Evolutionary conservation across 2,329 filamentous ascomycete genomes (phyloP).

Genomic region (Fusarium zealandicum): DNA sequence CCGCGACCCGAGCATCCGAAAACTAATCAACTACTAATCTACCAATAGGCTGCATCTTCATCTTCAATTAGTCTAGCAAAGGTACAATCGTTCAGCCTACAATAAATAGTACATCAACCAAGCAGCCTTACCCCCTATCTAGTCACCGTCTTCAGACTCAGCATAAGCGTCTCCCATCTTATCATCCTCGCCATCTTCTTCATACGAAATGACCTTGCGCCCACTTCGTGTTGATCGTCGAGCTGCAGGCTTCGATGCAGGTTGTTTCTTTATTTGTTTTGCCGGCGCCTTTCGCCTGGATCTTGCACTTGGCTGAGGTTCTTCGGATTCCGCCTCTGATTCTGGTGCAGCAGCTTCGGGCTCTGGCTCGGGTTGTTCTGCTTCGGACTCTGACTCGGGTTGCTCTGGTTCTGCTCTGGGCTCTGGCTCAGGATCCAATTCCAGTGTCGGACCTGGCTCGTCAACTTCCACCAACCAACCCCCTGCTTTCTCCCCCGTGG

Average conservation of each 20-base stretch:
- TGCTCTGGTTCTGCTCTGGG: background rate
- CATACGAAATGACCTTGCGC: conserved; percentile 22
- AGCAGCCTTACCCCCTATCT: background rate
- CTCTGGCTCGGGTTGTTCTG: background rate
- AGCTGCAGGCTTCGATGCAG: conserved; percentile 3
- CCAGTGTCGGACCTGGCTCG: background rate
- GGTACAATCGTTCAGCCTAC: conserved; percentile 8
- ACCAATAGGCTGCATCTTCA: background rate
- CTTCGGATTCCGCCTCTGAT: conserved; percentile 12
- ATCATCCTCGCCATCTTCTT: conserved; percentile 19
- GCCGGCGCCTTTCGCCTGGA: conserved; percentile 5
- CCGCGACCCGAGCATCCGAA: background rate
- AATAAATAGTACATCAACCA: background rate
- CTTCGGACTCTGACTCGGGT: background rate
- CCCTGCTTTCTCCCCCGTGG: background rate
- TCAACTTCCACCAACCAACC: conserved; percentile 1
- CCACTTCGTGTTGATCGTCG: conserved; percentile 33
- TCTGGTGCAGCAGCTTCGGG: too few relatives aligned
- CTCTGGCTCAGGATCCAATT: background rate
- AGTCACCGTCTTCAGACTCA: conserved; percentile 15
- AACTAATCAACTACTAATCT: background rate
- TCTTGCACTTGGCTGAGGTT: conserved; percentile 4
- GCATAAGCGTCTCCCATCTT: conserved; percentile 19
- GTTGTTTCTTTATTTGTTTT: conserved; percentile 6
- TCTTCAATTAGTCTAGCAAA: background rate